These are phyloP conservation scores for Hordeum pubiflorum DNA, from an alignment of 202 grass and related monocot species.

Conservation along the genomic window DNA sequence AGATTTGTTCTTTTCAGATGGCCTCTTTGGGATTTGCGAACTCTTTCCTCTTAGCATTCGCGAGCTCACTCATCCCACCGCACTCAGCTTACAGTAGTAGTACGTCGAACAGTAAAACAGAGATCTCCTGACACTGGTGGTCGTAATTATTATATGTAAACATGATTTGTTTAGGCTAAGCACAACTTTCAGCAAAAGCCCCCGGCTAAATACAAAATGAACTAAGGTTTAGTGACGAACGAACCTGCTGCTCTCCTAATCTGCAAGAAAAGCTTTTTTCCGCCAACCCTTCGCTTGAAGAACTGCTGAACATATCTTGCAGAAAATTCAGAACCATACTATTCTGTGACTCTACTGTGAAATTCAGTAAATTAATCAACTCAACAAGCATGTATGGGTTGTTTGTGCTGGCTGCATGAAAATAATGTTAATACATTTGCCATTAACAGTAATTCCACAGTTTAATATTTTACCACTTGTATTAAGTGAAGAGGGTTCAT, in stretches of 20 bases:
- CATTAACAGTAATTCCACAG: neutral
- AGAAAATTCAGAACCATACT: neutral
- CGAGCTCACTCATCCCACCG: neutral
- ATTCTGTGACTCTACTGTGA: neutral
- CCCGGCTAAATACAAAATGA: too few relatives aligned
- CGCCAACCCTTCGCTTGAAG: neutral
- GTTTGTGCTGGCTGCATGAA: too few relatives aligned
- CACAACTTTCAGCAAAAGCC: neutral
- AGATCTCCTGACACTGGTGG: neutral
- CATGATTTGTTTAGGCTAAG: neutral
- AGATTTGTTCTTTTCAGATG: neutral
- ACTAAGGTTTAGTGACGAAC: too few relatives aligned
- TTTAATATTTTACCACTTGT: neutral
- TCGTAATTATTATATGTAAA: neutral
- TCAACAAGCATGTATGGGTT: too few relatives aligned
- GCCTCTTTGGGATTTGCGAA: neutral
- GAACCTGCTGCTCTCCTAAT: neutral
- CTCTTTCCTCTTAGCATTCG: neutral
- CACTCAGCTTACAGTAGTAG: neutral
- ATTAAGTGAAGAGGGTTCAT: neutral
- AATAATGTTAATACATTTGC: too few relatives aligned
- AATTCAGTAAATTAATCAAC: neutral
- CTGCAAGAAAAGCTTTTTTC: neutral
- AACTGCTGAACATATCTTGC: neutral
- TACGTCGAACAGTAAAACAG: neutral